A percentile compares a stretch with the other conserved stretches of the same genome.
These are phyloP conservation scores for Alternaria panax DNA, from an alignment of 2,329 filamentous ascomycete genomes.

Conservation along the genomic window DNA sequence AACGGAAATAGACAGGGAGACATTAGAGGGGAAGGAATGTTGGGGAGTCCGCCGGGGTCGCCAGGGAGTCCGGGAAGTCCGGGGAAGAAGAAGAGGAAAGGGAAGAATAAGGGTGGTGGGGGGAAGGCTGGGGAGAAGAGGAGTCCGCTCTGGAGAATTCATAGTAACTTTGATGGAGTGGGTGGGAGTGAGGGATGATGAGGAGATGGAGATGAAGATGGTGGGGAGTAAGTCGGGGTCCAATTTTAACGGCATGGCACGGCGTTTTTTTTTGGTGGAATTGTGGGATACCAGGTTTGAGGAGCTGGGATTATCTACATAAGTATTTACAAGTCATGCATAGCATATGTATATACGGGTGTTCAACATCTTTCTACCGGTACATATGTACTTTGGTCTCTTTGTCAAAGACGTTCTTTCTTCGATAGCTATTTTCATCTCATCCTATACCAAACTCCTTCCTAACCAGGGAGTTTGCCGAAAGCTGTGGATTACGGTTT, in stretches of 20 bases:
- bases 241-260: background rate
- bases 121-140: conserved; percentile 33
- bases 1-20: too few relatives aligned
- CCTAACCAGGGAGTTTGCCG: background rate
- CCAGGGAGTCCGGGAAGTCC: background rate
- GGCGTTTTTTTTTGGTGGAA: background rate
- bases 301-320: too few relatives aligned
- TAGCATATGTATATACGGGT: too few relatives aligned
- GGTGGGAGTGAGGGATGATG: background rate
- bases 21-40: too few relatives aligned
- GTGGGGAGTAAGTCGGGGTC: too few relatives aligned
- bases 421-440: too few relatives aligned
- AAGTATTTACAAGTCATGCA: too few relatives aligned
- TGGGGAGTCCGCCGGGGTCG: background rate
- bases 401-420: too few relatives aligned
- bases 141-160: conserved; percentile 41
- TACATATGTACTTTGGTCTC: too few relatives aligned
- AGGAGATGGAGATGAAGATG: background rate
- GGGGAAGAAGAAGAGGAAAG: background rate
- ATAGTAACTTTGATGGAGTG: conserved; percentile 39
- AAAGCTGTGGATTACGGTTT: background rate
- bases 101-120: background rate
- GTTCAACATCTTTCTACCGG: too few relatives aligned
- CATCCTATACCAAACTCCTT: background rate
- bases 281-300: background rate